Evolutionary conservation across 23 red algal genomes (phyloP).

Genomic region (Chondrus crispus): DNA sequence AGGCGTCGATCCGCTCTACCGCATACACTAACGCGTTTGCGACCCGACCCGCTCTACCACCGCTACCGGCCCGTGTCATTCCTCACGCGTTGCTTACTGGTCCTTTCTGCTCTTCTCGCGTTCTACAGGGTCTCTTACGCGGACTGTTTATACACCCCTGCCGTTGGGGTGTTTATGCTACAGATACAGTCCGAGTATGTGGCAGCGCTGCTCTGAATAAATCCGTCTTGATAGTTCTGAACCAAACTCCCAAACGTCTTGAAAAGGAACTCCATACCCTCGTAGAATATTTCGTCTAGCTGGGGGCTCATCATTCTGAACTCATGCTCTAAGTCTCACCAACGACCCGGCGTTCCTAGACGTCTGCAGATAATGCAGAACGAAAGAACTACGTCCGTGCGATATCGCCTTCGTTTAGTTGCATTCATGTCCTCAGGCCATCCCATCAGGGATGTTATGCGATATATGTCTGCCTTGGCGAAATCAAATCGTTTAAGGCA

Average conservation of each 20-base stretch:
- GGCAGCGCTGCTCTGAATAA: no score
- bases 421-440: neutral
- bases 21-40: no score
- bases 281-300: slow-evolving; percentile 28
- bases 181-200: no score
- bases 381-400: neutral
- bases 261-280: neutral
- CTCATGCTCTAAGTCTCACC: slow-evolving; percentile 1
- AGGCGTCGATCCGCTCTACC: no score
- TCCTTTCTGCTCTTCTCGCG: no score
- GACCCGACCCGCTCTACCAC: no score
- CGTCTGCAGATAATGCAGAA: slow-evolving; percentile 34
- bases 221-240: no score
- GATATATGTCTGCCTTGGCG: neutral
- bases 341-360: slow-evolving; percentile 3
- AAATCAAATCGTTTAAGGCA: neutral
- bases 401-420: neutral
- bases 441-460: neutral
- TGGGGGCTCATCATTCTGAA: neutral
- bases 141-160: no score
- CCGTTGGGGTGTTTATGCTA: no score
- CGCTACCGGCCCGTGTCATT: no score
- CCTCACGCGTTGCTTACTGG: no score
- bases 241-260: neutral
- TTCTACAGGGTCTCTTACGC: no score